Evolutionary conservation across 768 basidiomycete genomes (phyloP).

Genomic region (Leucocoprinus birnbaumii): DNA sequence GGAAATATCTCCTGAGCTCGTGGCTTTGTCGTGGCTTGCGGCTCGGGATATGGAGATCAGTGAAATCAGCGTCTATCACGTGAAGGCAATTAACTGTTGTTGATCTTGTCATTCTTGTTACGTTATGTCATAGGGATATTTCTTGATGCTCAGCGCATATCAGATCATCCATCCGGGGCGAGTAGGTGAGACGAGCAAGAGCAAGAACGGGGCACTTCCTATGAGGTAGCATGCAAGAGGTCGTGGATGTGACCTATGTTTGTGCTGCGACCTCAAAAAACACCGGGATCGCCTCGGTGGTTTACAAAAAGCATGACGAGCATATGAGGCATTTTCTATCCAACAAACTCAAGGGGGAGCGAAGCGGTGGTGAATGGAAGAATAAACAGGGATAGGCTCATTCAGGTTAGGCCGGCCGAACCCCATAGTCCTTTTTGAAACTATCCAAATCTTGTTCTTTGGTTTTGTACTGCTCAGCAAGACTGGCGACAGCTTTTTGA

Average conservation of each 20-base stretch:
- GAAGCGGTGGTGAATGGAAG: background rate
- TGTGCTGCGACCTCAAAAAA: no score
- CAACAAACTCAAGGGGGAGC: background rate
- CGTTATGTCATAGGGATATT: background rate
- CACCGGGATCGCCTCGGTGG: background rate
- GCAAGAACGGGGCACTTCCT: no score
- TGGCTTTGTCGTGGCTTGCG: no score
- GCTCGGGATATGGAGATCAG: no score
- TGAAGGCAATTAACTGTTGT: background rate
- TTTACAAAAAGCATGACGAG: background rate
- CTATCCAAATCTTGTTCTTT: slow-evolving; percentile 83
- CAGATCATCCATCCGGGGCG: background rate
- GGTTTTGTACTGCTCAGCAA: slow-evolving; percentile 84
- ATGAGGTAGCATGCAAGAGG: no score
- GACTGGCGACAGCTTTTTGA: slow-evolving; percentile 68
- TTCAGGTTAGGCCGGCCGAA: slow-evolving; percentile 59
- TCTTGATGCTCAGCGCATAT: background rate
- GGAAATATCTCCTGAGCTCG: background rate
- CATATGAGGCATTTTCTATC: background rate
- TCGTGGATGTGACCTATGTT: no score
- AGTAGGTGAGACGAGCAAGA: no score
- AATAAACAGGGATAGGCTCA: background rate
- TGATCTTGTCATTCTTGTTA: background rate
- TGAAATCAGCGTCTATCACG: background rate
- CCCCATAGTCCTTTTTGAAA: slow-evolving; percentile 77